These are phyloP conservation scores for Clarkia xantiana DNA, from an alignment of 345 rosid species.

Conservation along the genomic window DNA sequence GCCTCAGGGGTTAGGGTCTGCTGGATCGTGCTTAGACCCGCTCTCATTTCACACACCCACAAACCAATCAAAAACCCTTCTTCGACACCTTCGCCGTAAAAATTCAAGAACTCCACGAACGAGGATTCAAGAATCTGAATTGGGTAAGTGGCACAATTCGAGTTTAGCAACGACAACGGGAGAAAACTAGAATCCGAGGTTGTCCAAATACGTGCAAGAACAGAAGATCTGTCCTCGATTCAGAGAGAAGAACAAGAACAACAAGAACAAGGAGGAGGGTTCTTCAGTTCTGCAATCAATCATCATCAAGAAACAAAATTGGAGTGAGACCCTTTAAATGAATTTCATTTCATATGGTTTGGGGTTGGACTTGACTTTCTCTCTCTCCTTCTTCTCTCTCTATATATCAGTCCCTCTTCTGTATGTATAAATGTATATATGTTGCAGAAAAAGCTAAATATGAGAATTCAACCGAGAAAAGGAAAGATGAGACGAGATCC, in stretches of 20 bases:
- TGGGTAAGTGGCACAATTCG: not conserved
- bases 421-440: no score
- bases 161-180: not conserved
- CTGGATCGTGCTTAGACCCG: constrained; percentile 86
- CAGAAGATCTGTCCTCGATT: no score
- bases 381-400: not conserved
- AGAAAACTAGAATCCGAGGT: no score
- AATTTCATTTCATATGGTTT: not conserved
- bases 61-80: not conserved
- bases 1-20: constrained; percentile 98
- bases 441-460: no score
- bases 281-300: no score
- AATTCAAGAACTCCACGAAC: not conserved
- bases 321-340: constrained; percentile 1
- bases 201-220: no score
- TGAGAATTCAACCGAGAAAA: no score
- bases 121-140: not conserved
- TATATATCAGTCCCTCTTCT: no score
- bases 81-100: not conserved
- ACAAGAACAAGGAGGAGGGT: no score
- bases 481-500: no score
- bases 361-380: not conserved
- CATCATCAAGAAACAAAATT: not conserved
- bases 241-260: no score
- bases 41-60: constrained; percentile 59